Evolutionary conservation across 2,329 filamentous ascomycete species (phyloP), one percentile per base, ranked within the genome.

Genomic region (Peltaster fructicola): DNA sequence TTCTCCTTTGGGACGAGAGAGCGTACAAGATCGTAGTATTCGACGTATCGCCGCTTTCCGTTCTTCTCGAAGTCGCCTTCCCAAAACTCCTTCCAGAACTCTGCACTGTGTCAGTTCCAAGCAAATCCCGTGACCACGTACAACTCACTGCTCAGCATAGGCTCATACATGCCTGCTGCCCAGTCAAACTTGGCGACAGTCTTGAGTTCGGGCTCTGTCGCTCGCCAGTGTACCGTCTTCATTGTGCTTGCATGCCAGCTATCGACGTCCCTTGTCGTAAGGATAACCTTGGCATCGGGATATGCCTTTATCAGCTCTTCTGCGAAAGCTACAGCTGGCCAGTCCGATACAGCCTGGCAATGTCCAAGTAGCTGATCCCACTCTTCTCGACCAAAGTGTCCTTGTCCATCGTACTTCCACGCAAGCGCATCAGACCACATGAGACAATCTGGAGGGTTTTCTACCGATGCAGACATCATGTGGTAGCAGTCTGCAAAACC

Each of bases 401-500:
- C 68, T 25, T 67, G 53, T 15, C 64, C 64, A 35, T 73, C 61
- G 49, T 60, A 70, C 42, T 69, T 69, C 35, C 69, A 68, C 10
- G 56, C 54, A 27, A 79, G 59, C 14, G 73, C 73, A 34, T 77
- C 68, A 51, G 68, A 66, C 73, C 73, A 79, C 54, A 76, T 65
- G 20, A 73, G 54, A 27, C 65, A 67, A 41, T 76, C 72, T 13
- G 64, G 66, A 7, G 67, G 67, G 50, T 73, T 76, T 52, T 76
- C 70, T 31, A 74, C 66, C 30, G 64, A 68, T 36, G 65, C 68
- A 39, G 63, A 71, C 66, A 74, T 72, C 70, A 75, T 75, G 56
- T 78, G 73, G 58, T 78, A 77, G 31, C 66, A 72, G 47, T 74
- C 68, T 38, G 64, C 55, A 46, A 71, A 76, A 33, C 73, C 73